A percentile compares a stretch with the other conserved stretches of the same genome.
phyloP scores from a whole-genome alignment of 2,329 filamentous ascomycete genomes.

The Curvularia eragrostidis region DNA sequence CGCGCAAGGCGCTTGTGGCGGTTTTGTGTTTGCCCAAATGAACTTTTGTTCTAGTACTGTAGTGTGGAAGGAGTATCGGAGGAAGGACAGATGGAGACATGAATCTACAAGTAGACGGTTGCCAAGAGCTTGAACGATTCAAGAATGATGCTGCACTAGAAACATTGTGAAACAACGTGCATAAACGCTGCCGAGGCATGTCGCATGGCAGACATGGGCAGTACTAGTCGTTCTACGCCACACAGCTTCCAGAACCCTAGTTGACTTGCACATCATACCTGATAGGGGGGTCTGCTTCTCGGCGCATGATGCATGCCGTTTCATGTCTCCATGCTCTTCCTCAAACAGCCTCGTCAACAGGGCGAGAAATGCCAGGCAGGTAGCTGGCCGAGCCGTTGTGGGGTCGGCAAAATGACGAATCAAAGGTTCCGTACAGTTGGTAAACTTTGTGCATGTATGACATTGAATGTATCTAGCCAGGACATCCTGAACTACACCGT shows the following conservation, averaged over 20 bases:
- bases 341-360: neutral
- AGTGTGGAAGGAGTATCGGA: neutral
- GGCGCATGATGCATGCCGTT: constrained; percentile 2
- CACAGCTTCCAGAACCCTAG: neutral
- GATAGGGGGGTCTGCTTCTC: neutral
- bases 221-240: constrained; percentile 8
- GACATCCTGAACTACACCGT: neutral
- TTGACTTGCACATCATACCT: neutral
- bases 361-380: neutral
- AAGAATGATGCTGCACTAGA: constrained; percentile 9
- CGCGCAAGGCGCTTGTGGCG: too few species aligned
- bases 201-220: constrained; percentile 11
- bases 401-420: neutral
- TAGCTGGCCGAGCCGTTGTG: neutral
- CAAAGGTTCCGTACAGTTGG: neutral
- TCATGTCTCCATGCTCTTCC: neutral
- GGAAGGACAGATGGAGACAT: neutral
- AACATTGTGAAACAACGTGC: constrained; percentile 7
- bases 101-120: neutral
- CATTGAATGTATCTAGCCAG: neutral
- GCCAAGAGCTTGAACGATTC: neutral
- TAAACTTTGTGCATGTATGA: neutral
- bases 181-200: constrained; percentile 10
- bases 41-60: too few species aligned
- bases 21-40: too few species aligned